Evolutionary conservation across 2,329 filamentous ascomycete genomes (phyloP).

Genomic region (Cadophora luteo-olivacea): DNA sequence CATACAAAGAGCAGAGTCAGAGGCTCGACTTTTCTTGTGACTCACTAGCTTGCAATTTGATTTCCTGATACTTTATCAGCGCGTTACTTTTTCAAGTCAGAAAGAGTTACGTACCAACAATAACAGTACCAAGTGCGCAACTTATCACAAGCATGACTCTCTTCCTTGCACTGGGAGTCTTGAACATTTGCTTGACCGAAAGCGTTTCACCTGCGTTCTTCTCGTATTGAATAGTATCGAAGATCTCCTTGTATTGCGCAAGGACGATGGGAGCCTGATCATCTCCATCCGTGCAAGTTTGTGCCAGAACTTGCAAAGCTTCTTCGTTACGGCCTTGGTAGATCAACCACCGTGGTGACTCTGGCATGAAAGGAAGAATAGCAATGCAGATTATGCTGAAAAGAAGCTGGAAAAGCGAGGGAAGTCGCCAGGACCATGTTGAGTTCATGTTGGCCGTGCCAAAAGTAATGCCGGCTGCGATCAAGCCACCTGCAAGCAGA

Average conservation of each 20-base stretch:
- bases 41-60: no score
- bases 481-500: not conserved
- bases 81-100: no score
- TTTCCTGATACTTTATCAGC: no score
- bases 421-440: constrained; percentile 46
- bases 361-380: constrained; percentile 46
- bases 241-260: no score
- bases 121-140: no score
- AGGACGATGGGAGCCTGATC: constrained; percentile 38
- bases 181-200: no score
- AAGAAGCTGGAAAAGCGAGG: constrained; percentile 39
- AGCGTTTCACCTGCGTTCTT: not conserved
- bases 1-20: no score
- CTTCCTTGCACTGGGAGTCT: no score
- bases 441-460: constrained; percentile 32
- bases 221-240: not conserved
- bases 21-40: no score
- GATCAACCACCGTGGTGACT: constrained; percentile 66
- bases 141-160: no score
- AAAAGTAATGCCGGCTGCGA: constrained; percentile 17
- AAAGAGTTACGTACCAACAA: no score
- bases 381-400: constrained; percentile 29
- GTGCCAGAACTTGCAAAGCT: constrained; percentile 42
- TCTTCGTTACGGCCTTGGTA: constrained; percentile 30
- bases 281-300: constrained; percentile 60